Base-by-base conservation (phyloP, 768 basidiomycete species). In the Russula brevipes region DNA sequence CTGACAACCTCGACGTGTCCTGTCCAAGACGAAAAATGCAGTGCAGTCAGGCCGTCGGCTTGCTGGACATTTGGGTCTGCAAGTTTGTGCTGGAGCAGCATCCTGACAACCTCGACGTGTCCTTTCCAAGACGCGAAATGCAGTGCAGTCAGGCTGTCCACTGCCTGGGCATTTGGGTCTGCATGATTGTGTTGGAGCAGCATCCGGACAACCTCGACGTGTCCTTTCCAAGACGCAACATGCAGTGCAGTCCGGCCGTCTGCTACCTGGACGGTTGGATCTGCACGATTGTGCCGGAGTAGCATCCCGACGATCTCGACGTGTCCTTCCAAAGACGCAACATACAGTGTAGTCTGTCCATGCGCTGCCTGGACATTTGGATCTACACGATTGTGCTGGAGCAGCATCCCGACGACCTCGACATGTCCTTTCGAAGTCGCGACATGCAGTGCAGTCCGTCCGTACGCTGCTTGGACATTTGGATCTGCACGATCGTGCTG, bases 191-290 rank as follows among this genome's bases (percentile, higher is more conserved):
- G 10, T 17, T 51, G 31, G 19, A 59, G 14, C 41, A 59, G n/a
- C 7, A 0, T 24, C 24, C 1, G 24, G 2, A 33, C 33, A 5
- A 44, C 4, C 10, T 52, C 58, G 31, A 16, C 4, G 8, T 19
- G 1, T 5, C 14, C 41, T 2, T 3, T 2, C 4, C 3, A 0
- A 6, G 50, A 11, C 5, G 58, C 58, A 0, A 2, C 0, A n/a
- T 52, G 50, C 50, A 59, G 44, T 0, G 58, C 41, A 1, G 58
- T 19, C 7, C 3, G 10, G 9, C 31, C 58, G 11, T 24, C 1
- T 1, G 0, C 10, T 17, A 17, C 7, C 46, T 10, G 39, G 3
- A 31, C 0, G 36, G 35, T n/a, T n/a, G n/a, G 35, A 38, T 54
- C 35, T 2, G 52, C 52, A 14, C 52, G 24, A 24, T 24, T 44